These are phyloP conservation scores for Vicia villosa DNA, from an alignment of 306 rosid species.

Conservation along the genomic window DNA sequence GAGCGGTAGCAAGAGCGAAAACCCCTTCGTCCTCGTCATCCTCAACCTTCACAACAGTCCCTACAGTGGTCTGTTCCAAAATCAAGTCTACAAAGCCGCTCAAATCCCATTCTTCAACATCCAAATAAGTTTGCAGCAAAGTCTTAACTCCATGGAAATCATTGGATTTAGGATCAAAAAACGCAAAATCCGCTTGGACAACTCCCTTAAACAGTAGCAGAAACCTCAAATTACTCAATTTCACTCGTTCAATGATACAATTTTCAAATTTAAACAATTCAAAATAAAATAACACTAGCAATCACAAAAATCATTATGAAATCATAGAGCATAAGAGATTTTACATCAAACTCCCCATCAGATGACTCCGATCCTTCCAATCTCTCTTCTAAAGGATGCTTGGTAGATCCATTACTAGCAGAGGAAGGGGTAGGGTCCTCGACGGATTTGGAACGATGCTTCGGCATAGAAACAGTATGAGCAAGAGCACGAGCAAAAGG, in stretches of 20 bases:
- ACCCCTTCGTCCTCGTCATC: constrained; percentile 83
- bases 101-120: constrained; percentile 74
- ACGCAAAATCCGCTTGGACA: constrained; percentile 81
- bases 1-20: constrained; percentile 66
- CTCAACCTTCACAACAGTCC: constrained; percentile 75
- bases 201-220: constrained; percentile 51
- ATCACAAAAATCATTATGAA: neutral
- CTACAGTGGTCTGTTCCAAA: constrained; percentile 71
- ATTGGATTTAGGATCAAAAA: constrained; percentile 78
- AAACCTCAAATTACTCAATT: constrained; percentile 27
- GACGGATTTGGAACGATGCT: constrained; percentile 30
- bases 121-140: constrained; percentile 73
- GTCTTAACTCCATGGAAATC: constrained; percentile 91
- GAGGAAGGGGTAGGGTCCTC: constrained; percentile 33
- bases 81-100: constrained; percentile 73
- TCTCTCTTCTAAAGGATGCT: constrained; percentile 35
- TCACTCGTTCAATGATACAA: neutral
- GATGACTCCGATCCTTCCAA: constrained; percentile 50
- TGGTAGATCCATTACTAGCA: constrained; percentile 39
- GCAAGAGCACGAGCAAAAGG: constrained; percentile 63
- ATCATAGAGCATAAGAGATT: constrained; percentile 10
- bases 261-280: neutral
- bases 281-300: neutral
- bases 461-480: constrained; percentile 26
- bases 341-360: constrained; percentile 69